phyloP scores from a whole-genome alignment of 495 filamentous ascomycete species.

The Cercophora sp. region DNA sequence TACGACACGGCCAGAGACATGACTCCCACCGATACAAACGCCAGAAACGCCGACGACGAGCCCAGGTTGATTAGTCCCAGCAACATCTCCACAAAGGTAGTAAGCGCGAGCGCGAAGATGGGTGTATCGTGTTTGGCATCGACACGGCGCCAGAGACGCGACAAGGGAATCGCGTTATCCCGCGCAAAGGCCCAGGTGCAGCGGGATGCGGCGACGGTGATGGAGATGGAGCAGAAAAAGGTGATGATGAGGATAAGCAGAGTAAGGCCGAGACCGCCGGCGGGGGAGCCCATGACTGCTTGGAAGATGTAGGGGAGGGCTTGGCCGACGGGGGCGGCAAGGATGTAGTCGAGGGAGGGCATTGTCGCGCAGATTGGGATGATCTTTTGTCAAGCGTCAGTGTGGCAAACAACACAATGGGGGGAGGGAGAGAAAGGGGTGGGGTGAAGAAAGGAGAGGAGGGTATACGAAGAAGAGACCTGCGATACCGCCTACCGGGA shows the following conservation, averaged over 20 bases:
- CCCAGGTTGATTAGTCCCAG: constrained; percentile 59
- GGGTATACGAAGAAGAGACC: constrained; percentile 55
- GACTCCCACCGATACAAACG: constrained; percentile 59
- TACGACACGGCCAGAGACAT: constrained; percentile 65
- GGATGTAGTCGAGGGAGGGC: constrained; percentile 47
- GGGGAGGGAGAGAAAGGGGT: neutral
- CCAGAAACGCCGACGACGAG: constrained; percentile 57
- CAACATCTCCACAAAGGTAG: constrained; percentile 53
- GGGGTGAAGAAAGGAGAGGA: neutral
- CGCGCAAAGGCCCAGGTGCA: constrained; percentile 62
- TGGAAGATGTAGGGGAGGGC: constrained; percentile 57
- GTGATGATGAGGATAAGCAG: constrained; percentile 68
- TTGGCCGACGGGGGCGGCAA: constrained; percentile 52
- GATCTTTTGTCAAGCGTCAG: constrained; percentile 18
- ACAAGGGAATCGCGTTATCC: constrained; percentile 65
- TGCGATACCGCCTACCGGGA: constrained; percentile 55
- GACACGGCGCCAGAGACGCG: constrained; percentile 58
- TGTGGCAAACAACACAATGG: too few species aligned
- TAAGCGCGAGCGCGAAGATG: constrained; percentile 55
- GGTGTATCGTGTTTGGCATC: constrained; percentile 48
- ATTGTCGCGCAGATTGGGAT: constrained; percentile 63
- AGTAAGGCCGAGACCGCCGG: constrained; percentile 67
- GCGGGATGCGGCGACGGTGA: constrained; percentile 54
- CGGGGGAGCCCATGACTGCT: constrained; percentile 53
- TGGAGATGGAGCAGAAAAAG: constrained; percentile 57